phyloP scores from a whole-genome alignment of 106 monocot species.

The Amphibolis antarctica region DNA sequence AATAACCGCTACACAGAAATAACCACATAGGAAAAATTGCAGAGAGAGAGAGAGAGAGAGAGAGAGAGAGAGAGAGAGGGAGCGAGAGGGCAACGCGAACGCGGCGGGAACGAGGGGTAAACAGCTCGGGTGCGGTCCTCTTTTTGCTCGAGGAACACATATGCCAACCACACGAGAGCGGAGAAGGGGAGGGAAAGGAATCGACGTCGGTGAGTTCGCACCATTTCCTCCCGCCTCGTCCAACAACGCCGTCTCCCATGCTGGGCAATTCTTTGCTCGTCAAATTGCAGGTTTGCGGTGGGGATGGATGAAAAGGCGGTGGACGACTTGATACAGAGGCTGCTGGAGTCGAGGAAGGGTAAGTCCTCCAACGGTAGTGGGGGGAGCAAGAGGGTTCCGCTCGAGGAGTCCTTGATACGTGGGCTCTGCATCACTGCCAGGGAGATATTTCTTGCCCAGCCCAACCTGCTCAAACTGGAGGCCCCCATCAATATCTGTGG shows the following conservation, averaged over 20 bases:
- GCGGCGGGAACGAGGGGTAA: constrained; percentile 4
- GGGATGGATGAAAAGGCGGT: constrained; percentile 11
- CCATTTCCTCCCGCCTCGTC: too few relatives aligned
- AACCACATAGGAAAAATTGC: too few relatives aligned
- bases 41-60: too few relatives aligned
- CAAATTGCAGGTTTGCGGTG: neutral
- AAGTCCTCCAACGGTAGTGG: neutral
- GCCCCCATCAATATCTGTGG: constrained; percentile 25
- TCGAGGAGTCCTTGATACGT: constrained; percentile 13
- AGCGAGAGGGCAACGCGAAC: neutral
- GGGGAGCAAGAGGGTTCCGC: constrained; percentile 12
- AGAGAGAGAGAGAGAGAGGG: neutral
- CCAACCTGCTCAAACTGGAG: constrained; percentile 13
- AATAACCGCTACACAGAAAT: too few relatives aligned
- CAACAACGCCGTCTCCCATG: too few relatives aligned
- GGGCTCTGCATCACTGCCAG: constrained; percentile 13
- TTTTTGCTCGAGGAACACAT: neutral
- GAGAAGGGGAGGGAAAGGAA: neutral
- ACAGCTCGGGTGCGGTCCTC: neutral
- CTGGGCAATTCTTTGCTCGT: neutral
- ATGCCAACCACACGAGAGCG: neutral
- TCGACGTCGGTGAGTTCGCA: neutral
- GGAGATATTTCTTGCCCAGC: constrained; percentile 17
- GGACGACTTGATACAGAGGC: constrained; percentile 16
- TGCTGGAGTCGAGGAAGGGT: constrained; percentile 13